Conservation (phyloP, 108 stramenopile species). For the Aureococcus anophagefferens region DNA sequence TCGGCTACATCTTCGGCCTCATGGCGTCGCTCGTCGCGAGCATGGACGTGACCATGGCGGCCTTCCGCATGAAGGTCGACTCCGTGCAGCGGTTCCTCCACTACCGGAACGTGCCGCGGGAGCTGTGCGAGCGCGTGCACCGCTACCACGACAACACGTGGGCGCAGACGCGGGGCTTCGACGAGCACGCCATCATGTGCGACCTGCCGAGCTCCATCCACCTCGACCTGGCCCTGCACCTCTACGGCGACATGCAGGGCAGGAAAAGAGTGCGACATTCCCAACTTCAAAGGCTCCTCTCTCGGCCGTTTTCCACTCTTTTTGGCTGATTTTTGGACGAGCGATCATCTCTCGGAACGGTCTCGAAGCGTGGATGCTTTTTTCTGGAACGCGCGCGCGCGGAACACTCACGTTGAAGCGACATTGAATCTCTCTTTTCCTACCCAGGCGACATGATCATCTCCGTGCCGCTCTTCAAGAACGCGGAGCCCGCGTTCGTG, state of each 20-base stretch:
- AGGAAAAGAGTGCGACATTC: too few relatives aligned
- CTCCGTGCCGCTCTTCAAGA: slow-evolving; percentile 8
- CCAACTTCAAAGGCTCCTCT: too few relatives aligned
- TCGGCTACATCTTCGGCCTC: slow-evolving; percentile 4
- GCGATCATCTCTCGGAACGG: too few relatives aligned
- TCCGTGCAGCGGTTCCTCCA: too few relatives aligned
- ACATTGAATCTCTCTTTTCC: too few relatives aligned
- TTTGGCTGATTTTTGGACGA: too few relatives aligned
- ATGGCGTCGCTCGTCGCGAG: slow-evolving; percentile 12
- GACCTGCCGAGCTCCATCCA: slow-evolving; percentile 2
- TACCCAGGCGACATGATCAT: slow-evolving; percentile 9
- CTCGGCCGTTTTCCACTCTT: too few relatives aligned
- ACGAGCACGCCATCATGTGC: slow-evolving; percentile 4
- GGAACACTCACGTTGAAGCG: too few relatives aligned
- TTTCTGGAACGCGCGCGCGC: too few relatives aligned
- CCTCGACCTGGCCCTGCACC: slow-evolving; percentile 7
- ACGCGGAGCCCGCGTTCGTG: slow-evolving; percentile 3
- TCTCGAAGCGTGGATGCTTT: too few relatives aligned
- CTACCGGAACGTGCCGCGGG: slow-evolving; percentile 4
- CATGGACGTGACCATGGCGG: slow-evolving; percentile 5
- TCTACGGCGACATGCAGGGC: slow-evolving; percentile 5
- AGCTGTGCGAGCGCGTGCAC: slow-evolving; percentile 5
- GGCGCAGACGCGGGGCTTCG: too few relatives aligned
- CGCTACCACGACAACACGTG: slow-evolving; percentile 10
- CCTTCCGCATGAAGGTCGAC: too few relatives aligned